Base-by-base conservation (phyloP, 176 grass and related monocot species). In the Zizania latifolia region DNA sequence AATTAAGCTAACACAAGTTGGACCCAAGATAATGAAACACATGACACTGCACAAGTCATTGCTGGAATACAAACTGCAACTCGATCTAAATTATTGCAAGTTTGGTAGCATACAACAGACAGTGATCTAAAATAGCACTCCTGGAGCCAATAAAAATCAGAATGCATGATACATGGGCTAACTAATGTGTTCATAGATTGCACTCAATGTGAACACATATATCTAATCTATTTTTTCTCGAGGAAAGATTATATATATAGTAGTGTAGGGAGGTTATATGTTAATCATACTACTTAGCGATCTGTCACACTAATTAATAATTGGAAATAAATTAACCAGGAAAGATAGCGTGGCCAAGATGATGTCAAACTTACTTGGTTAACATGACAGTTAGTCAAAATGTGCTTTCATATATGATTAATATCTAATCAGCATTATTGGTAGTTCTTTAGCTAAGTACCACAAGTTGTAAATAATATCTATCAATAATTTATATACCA, bases 1-100 rank as follows among this genome's bases (percentile, higher is more conserved):
- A 65, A 44, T 72, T 72, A 82, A 72, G 6, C 46, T 51, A 51
- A 22, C 5, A 22, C 72, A 76, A 76, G 72, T 76, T 83, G 53
- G 26, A 69, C 10, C 62, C 5, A 44, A 44, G 65, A 68, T 44
- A 68, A 68, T 43, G 48, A 17, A 44, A 24, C 14, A 21, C 23
- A 57, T 65, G 16, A 26, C 46, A 45, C 29, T 56, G 50, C 53
- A 73, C 31, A 65, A 72, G 55, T 3, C 40, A 53, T 51, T 31
- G 9, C 40, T 54, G 22, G 17, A 63, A 15, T 65, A 32, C 54
- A 66, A 39, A 34, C 27, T 53, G 54, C 16, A 26, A 16, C 13
- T 43, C n/a, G n/a, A n/a, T 62, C 33, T 62, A 77, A 84, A 77
- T 17, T 62, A 29, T 38, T 33, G 22, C 53, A 28, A 41, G 74